Evolutionary conservation across 129 eudicot genomes (phyloP).

Genomic region (Pittosporum tobira): DNA sequence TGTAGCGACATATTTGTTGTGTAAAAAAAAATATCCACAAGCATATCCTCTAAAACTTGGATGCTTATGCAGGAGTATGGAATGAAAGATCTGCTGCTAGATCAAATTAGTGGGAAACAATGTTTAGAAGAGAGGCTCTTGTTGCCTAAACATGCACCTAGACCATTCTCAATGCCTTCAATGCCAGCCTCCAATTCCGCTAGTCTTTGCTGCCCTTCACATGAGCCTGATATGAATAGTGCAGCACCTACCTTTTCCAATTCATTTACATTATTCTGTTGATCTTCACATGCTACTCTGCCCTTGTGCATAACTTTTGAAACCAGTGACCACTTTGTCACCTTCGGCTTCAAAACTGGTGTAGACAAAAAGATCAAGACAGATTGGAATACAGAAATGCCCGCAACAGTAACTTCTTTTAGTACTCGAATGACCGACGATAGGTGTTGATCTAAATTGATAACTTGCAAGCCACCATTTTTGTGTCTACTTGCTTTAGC

Average conservation of each 20-base stretch:
- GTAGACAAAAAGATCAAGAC: neutral
- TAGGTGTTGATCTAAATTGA: neutral
- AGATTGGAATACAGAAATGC: neutral
- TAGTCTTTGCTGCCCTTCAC: constrained; percentile 3
- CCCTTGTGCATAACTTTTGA: neutral
- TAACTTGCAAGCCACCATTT: neutral
- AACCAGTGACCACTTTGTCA: neutral
- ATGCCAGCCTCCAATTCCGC: constrained; percentile 25
- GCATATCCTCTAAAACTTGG: constrained; percentile 6
- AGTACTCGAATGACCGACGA: neutral
- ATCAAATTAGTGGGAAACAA: constrained; percentile 18
- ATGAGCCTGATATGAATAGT: neutral
- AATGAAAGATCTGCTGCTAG: constrained; percentile 3
- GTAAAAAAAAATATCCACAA: constrained; percentile 9
- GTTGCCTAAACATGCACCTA: constrained; percentile 34
- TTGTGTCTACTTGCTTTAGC: neutral
- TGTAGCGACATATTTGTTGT: constrained; percentile 3
- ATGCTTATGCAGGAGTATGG: constrained; percentile 7
- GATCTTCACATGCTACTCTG: neutral
- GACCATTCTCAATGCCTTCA: constrained; percentile 27
- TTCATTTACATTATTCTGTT: neutral
- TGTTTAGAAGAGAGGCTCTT: constrained; percentile 41
- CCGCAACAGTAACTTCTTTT: neutral
- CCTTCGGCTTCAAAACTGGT: constrained; percentile 7
- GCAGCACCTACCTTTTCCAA: neutral